These are phyloP conservation scores for Didymella pinodella DNA, from an alignment of 2,329 filamentous ascomycete species.

Conservation along the genomic window DNA sequence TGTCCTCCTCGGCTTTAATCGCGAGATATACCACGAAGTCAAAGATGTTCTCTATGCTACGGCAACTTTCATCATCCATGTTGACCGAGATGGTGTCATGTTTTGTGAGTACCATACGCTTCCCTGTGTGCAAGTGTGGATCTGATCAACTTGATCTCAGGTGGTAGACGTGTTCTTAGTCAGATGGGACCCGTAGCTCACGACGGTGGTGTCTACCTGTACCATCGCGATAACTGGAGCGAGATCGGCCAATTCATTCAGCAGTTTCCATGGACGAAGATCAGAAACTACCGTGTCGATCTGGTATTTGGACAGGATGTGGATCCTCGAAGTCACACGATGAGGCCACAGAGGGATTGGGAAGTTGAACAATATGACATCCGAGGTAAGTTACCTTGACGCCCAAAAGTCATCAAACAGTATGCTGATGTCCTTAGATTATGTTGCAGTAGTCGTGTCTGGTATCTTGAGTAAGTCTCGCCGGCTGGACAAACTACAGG, in stretches of 20 bases:
- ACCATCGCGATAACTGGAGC: background rate
- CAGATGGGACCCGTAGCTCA: too few relatives aligned
- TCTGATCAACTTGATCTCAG: background rate
- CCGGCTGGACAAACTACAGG: background rate
- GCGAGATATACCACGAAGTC: background rate
- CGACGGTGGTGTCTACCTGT: background rate
- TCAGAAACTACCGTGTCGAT: background rate
- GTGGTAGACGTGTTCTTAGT: background rate
- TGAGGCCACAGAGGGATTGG: background rate
- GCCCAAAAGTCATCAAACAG: too few relatives aligned
- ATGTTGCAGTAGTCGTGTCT: background rate
- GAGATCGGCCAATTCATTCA: background rate
- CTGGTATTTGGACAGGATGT: background rate
- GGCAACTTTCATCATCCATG: background rate
- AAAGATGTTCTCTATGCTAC: background rate
- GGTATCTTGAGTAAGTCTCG: background rate
- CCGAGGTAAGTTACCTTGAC: background rate
- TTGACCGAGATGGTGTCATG: background rate
- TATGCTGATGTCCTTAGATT: background rate
- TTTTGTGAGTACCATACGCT: background rate
- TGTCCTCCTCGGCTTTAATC: background rate
- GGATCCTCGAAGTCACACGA: background rate
- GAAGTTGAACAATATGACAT: background rate
- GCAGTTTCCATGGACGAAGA: background rate
- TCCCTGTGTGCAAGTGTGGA: too few relatives aligned